Conservation (phyloP, 139 green algal genomes). For the Limnomonas spitsbergensis region DNA sequence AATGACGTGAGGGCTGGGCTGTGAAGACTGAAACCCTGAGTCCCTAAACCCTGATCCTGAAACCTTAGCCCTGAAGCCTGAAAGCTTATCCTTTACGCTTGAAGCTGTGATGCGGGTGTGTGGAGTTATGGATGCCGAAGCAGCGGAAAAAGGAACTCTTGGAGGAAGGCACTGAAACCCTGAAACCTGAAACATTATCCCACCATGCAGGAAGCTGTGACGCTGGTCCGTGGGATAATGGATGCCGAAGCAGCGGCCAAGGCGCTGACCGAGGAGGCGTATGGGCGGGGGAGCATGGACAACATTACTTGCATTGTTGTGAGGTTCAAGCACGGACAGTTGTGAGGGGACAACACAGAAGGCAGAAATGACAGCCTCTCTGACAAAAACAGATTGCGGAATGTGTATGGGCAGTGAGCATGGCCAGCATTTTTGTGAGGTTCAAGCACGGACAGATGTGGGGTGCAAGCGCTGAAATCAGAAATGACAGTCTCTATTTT, state of each 20-base stretch:
- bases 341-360: conserved; percentile 7
- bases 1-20: too few relatives aligned
- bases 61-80: too few relatives aligned
- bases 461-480: not conserved
- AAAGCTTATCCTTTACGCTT: too few relatives aligned
- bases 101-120: too few relatives aligned
- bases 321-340: conserved; percentile 39
- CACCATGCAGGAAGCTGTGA: conserved; percentile 69
- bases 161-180: too few relatives aligned
- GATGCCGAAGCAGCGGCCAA: conserved; percentile 65
- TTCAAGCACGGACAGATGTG: conserved; percentile 40
- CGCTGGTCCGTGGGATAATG: conserved; percentile 36
- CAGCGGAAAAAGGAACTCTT: too few relatives aligned
- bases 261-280: conserved; percentile 71
- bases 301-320: conserved; percentile 84
- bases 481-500: not conserved
- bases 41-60: too few relatives aligned
- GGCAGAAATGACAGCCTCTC: not conserved
- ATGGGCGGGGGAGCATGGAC: conserved; percentile 73
- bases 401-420: conserved; percentile 82
- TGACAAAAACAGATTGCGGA: too few relatives aligned
- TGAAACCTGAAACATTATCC: too few relatives aligned
- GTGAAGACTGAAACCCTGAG: too few relatives aligned
- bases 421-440: conserved; percentile 69
- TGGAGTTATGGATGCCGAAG: too few relatives aligned